phyloP scores from a whole-genome alignment of 2,329 filamentous ascomycete species.

The Periconia macrospinosa region DNA sequence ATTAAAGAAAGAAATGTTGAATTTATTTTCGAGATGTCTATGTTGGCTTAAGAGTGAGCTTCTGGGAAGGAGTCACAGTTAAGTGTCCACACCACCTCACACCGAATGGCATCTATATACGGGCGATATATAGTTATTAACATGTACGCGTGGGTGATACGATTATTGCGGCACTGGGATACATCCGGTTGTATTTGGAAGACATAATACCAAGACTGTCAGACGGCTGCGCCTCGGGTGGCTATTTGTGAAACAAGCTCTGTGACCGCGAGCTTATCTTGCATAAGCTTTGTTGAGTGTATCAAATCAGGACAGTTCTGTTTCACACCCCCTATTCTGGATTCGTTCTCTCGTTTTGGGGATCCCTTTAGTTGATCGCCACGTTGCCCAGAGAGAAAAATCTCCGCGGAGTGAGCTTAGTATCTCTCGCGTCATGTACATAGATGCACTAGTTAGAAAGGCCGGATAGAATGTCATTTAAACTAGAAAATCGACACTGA shows the following conservation, averaged over 20 bases:
- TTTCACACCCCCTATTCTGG: neutral
- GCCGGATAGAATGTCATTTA: too few relatives aligned
- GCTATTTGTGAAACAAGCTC: neutral
- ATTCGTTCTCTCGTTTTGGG: neutral
- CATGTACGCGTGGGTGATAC: neutral
- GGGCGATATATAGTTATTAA: neutral
- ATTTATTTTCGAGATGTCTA: too few relatives aligned
- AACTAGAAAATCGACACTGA: too few relatives aligned
- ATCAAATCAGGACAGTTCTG: neutral
- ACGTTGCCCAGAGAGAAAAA: too few relatives aligned
- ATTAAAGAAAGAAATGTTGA: neutral
- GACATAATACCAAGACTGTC: constrained; percentile 2
- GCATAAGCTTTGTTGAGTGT: neutral
- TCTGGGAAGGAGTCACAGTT: too few relatives aligned
- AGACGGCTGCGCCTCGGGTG: neutral
- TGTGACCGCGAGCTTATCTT: neutral
- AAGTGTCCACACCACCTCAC: neutral
- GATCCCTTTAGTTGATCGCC: too few relatives aligned
- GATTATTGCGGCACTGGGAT: neutral
- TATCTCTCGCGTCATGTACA: too few relatives aligned
- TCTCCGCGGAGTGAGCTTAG: too few relatives aligned
- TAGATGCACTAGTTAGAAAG: too few relatives aligned
- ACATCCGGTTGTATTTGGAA: constrained; percentile 4
- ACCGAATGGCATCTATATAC: neutral
- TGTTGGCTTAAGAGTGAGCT: too few relatives aligned